Base-by-base conservation (phyloP, 768 basidiomycete species). In the Leucocoprinus leucothites region DNA sequence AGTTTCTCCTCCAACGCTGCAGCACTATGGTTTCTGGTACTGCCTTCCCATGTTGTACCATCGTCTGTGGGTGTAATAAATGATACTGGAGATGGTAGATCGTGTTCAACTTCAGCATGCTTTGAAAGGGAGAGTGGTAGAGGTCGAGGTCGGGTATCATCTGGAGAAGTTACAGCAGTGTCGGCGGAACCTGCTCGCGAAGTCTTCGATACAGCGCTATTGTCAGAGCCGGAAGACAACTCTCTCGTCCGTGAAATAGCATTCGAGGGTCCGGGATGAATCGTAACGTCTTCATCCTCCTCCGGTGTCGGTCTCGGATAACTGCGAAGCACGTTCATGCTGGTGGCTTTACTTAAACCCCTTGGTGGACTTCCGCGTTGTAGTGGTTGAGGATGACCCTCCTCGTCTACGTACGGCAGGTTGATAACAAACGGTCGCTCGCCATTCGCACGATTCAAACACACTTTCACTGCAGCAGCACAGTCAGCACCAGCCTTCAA, bases 401-500 rank as follows among this genome's bases (percentile, higher is more conserved):
- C 40, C 5, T 48, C 48, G 9, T 75, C 78, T 21, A 67, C 68
- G 25, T 68, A 71, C 16, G 87, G 87, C 24, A 87, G 70, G 60
- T 84, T 80, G 66, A 89, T 78, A 58, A 89, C 69, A 64, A 89
- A 85, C 9, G 84, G 79, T 36, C 78, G 76, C 62, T 86, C 85
- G 40, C 80, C 78, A 11, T 78, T 69, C 19, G 85, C 75, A 48
- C 85, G 79, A 65, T 78, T 83, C 53, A 95, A 70, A 65, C 91
- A 94, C 57, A 87, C 79, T 70, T 89, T 92, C 61, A 95, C 91
- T 22, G 91, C 84, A 7, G 86, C 80, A 40, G 93, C 87, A 68
- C 94, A 96, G 58, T 97, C 94, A 9, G 88, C 85, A 25, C 91
- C 93, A 24, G 90, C 85, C 65, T 92, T 89, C 56, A 95, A 75